These are phyloP conservation scores for Psidium friedrichsthalianum DNA, from an alignment of 345 rosid genomes.

Conservation along the genomic window DNA sequence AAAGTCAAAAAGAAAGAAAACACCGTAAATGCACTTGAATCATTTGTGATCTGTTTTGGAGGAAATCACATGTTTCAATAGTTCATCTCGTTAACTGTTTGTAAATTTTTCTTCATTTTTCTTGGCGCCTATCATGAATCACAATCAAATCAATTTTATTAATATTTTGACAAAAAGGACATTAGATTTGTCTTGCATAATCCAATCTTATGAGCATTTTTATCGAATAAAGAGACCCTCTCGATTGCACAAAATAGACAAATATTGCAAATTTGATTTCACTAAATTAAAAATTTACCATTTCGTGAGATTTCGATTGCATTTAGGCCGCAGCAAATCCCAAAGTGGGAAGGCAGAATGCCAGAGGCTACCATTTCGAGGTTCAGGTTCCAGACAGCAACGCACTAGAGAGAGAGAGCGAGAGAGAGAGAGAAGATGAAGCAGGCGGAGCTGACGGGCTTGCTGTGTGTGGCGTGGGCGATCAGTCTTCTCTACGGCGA, in stretches of 20 bases:
- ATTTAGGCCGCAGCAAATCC: not conserved
- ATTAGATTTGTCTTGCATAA: not conserved
- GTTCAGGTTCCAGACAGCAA: not conserved
- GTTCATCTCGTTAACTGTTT: no score
- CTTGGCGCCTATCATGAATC: no score
- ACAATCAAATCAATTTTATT: no score
- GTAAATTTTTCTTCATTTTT: no score
- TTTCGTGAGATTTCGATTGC: not conserved
- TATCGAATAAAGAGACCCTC: not conserved
- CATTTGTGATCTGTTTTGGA: no score
- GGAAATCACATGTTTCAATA: no score
- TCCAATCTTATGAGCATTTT: not conserved
- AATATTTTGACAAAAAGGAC: no score
- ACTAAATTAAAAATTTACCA: not conserved
- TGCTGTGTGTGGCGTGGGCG: slow-evolving; percentile 50
- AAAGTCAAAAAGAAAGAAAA: no score
- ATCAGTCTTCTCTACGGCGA: slow-evolving; percentile 69
- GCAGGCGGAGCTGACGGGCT: slow-evolving; percentile 44
- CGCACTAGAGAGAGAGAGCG: not conserved
- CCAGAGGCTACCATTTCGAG: not conserved
- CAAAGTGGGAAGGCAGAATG: not conserved
- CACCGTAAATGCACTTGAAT: no score
- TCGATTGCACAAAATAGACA: not conserved
- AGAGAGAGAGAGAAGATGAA: slow-evolving; percentile 18
- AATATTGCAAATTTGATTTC: not conserved